Conservation (phyloP, 495 filamentous ascomycete genomes). For the Podospora appendiculata region DNA sequence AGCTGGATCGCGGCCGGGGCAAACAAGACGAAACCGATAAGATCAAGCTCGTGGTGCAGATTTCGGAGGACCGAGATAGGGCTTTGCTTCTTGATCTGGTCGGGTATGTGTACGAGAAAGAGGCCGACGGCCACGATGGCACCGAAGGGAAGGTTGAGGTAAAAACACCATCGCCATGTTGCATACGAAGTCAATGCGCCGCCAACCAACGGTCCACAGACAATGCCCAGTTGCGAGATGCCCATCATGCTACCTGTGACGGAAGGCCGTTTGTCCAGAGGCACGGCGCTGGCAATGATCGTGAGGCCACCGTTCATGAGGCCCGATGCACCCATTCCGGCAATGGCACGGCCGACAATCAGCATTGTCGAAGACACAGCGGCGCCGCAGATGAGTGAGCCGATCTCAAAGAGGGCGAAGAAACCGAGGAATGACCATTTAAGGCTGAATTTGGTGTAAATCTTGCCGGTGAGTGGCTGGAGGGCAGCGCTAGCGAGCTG, state of each 20-base stretch:
- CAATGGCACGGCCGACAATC: conserved; percentile 49
- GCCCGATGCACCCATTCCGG: conserved; percentile 39
- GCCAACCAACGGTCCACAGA: conserved; percentile 57
- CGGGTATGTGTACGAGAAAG: conserved; percentile 43
- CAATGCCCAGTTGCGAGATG: conserved; percentile 59
- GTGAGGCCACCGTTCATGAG: conserved; percentile 31
- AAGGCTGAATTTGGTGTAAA: conserved; percentile 40
- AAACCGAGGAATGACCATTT: conserved; percentile 35
- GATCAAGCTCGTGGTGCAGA: conserved; percentile 56
- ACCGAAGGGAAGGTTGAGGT: conserved; percentile 63
- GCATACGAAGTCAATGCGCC: conserved; percentile 39
- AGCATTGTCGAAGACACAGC: conserved; percentile 38
- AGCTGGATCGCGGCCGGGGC: conserved; percentile 60
- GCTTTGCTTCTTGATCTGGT: conserved; percentile 30
- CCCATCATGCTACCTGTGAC: conserved; percentile 31
- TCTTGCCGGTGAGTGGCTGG: conserved; percentile 44
- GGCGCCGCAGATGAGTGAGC: conserved; percentile 44
- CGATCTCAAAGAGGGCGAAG: conserved; percentile 34
- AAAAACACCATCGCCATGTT: conserved; percentile 62
- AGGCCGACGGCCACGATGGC: conserved; percentile 50
- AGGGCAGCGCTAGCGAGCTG: conserved; percentile 42
- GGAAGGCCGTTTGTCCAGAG: conserved; percentile 29
- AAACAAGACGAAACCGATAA: conserved; percentile 55
- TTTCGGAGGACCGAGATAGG: conserved; percentile 16
- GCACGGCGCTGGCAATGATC: conserved; percentile 24